Evolutionary conservation across 495 filamentous ascomycete genomes (phyloP).

Genomic region (Tuber umbilicatum): DNA sequence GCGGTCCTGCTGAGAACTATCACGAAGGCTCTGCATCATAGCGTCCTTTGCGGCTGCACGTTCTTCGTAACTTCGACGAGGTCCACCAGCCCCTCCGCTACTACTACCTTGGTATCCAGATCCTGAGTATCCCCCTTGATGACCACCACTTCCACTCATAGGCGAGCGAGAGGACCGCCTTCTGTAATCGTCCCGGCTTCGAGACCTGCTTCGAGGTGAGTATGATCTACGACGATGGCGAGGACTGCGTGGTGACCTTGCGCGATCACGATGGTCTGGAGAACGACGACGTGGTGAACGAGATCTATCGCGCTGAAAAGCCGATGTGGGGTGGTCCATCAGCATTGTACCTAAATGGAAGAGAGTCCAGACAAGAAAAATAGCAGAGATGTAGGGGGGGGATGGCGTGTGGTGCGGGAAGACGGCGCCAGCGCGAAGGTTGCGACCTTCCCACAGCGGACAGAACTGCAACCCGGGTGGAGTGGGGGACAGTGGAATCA

Average conservation of each 20-base stretch:
- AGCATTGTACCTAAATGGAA: constrained; percentile 45
- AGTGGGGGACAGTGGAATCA: constrained; percentile 44
- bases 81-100: constrained; percentile 56
- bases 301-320: constrained; percentile 79
- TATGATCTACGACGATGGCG: constrained; percentile 77
- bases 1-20: constrained; percentile 94
- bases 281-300: constrained; percentile 85
- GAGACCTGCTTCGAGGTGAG: constrained; percentile 85
- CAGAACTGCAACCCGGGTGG: constrained; percentile 39
- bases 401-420: constrained; percentile 43
- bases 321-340: constrained; percentile 42
- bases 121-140: constrained; percentile 54
- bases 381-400: constrained; percentile 39
- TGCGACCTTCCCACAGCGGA: constrained; percentile 40
- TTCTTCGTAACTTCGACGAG: constrained; percentile 72
- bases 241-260: constrained; percentile 55
- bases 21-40: constrained; percentile 89
- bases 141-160: constrained; percentile 66
- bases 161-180: constrained; percentile 75
- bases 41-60: constrained; percentile 78
- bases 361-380: constrained; percentile 47
- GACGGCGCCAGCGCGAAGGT: constrained; percentile 42
- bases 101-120: constrained; percentile 57
- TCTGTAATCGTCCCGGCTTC: constrained; percentile 82
- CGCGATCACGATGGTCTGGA: constrained; percentile 43